Evolutionary conservation across 495 filamentous ascomycete genomes (phyloP).

Genomic region (Arthonia radiata): DNA sequence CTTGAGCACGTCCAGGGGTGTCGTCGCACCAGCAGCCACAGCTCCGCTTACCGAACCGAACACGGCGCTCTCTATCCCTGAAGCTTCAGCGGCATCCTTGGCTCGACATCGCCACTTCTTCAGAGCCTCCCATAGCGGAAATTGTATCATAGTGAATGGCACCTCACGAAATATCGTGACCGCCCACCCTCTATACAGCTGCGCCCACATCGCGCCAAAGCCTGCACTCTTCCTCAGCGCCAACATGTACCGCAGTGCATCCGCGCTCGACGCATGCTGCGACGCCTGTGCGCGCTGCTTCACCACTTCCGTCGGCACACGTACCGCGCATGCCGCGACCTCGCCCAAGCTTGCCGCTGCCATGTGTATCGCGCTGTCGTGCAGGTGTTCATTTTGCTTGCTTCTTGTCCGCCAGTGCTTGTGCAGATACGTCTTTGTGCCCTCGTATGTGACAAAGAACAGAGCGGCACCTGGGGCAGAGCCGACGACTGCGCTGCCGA

Average conservation of each 20-base stretch:
- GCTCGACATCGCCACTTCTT: slow-evolving; percentile 25
- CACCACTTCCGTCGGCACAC: slow-evolving; percentile 88
- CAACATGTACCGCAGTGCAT: slow-evolving; percentile 45
- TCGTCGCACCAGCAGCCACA: slow-evolving; percentile 70
- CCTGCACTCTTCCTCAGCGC: slow-evolving; percentile 19
- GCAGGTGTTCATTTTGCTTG: too few species aligned
- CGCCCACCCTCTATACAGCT: slow-evolving; percentile 73
- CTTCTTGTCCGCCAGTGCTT: slow-evolving; percentile 5
- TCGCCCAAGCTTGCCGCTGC: slow-evolving; percentile 72
- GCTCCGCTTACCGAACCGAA: slow-evolving; percentile 70
- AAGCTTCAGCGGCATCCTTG: slow-evolving; percentile 20
- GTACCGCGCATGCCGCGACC: slow-evolving; percentile 71
- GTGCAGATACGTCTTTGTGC: slow-evolving; percentile 35
- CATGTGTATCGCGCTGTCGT: too few species aligned
- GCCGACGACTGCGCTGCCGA: slow-evolving; percentile 53
- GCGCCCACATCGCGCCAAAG: slow-evolving; percentile 36
- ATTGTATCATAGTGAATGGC: slow-evolving; percentile 89
- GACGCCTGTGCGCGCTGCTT: slow-evolving; percentile 89
- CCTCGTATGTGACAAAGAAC: slow-evolving; percentile 95
- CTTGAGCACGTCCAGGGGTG: slow-evolving; percentile 88
- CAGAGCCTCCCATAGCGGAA: slow-evolving; percentile 87
- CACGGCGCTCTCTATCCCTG: slow-evolving; percentile 55
- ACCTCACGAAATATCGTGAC: slow-evolving; percentile 91
- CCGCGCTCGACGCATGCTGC: slow-evolving; percentile 34
- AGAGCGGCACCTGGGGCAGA: slow-evolving; percentile 91